Percentiles rank a stretch among this genome's conserved stretches.
phyloP scores from a whole-genome alignment of 1,284 basidiomycete genomes.

The Rhodotorula sp. region DNA sequence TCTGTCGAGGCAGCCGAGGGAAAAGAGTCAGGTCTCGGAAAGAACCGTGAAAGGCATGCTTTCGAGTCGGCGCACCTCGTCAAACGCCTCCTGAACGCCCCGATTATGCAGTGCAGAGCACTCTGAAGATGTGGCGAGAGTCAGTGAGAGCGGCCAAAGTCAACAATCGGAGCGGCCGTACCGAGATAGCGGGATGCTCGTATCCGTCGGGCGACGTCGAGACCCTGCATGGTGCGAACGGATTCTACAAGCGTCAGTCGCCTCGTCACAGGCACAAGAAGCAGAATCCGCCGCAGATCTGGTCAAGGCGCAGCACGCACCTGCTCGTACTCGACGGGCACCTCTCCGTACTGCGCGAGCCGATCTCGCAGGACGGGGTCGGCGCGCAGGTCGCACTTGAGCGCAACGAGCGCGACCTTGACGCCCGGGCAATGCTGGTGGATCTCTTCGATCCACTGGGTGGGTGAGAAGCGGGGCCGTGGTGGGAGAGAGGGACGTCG shows the following conservation, averaged over 20 bases:
- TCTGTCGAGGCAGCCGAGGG: conserved; percentile 45
- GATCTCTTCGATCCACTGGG: conserved; percentile 83
- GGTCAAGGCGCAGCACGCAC: conserved; percentile 24
- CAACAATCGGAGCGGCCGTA: conserved; percentile 51
- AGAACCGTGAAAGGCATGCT: not conserved
- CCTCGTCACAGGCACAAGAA: no score
- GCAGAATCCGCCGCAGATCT: not conserved
- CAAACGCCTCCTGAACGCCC: conserved; percentile 87
- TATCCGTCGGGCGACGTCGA: conserved; percentile 83
- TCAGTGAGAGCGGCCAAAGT: not conserved
- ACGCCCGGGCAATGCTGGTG: conserved; percentile 86
- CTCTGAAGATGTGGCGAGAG: conserved; percentile 58
- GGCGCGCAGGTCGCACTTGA: conserved; percentile 92
- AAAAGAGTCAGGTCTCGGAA: not conserved
- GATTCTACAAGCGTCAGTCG: not conserved
- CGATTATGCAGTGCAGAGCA: conserved; percentile 95
- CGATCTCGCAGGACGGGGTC: conserved; percentile 68
- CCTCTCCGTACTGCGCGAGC: conserved; percentile 65
- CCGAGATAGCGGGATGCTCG: conserved; percentile 88
- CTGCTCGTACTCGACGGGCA: conserved; percentile 82
- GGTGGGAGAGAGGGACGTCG: not conserved
- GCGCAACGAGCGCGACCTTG: conserved; percentile 84
- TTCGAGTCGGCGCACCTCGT: conserved; percentile 56
- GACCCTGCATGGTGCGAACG: conserved; percentile 54
- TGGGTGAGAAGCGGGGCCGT: not conserved